These are phyloP conservation scores for Mortierella sp. DNA, from an alignment of 371 early-diverging fungal genomes.

Conservation along the genomic window DNA sequence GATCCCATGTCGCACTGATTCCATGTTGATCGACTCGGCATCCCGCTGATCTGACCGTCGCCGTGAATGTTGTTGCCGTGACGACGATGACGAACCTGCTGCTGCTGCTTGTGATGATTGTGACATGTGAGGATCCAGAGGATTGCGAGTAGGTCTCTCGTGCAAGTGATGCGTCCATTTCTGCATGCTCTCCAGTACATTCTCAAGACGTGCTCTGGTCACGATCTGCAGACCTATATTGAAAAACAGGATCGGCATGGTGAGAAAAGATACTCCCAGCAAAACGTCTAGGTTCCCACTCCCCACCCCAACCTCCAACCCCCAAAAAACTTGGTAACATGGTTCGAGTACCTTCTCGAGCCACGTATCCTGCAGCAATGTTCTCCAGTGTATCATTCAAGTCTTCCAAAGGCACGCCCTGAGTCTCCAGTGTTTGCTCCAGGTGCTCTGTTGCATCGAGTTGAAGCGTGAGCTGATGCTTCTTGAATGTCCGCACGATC, in stretches of 20 bases:
- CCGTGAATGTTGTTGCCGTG: constrained; percentile 3
- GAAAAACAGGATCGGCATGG: no score
- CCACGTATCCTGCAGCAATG: constrained; percentile 47
- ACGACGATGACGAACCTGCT: constrained; percentile 1
- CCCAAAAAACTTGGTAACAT: no score
- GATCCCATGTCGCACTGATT: constrained; percentile 36
- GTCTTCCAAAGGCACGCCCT: constrained; percentile 45
- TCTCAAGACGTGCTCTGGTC: constrained; percentile 32
- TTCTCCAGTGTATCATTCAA: constrained; percentile 50
- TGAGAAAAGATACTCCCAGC: no score
- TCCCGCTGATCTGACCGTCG: constrained; percentile 5
- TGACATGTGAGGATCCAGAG: constrained; percentile 44
- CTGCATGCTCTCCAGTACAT: constrained; percentile 52
- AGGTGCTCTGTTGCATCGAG: constrained; percentile 48
- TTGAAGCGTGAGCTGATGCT: constrained; percentile 51
- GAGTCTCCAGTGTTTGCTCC: constrained; percentile 38
- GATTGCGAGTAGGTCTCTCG: constrained; percentile 45
- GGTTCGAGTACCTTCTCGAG: constrained; percentile 52
- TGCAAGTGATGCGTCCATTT: constrained; percentile 52
- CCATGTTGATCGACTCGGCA: constrained; percentile 27
- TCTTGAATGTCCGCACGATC: constrained; percentile 48
- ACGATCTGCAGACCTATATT: constrained; percentile 37
- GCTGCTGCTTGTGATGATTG: constrained; percentile 13
- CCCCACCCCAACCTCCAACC: no score
- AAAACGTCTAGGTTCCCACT: no score